Percentiles rank a stretch among this genome's conserved stretches.
Evolutionary conservation across 768 basidiomycete genomes (phyloP).

Genomic region (Ramaria sp.): DNA sequence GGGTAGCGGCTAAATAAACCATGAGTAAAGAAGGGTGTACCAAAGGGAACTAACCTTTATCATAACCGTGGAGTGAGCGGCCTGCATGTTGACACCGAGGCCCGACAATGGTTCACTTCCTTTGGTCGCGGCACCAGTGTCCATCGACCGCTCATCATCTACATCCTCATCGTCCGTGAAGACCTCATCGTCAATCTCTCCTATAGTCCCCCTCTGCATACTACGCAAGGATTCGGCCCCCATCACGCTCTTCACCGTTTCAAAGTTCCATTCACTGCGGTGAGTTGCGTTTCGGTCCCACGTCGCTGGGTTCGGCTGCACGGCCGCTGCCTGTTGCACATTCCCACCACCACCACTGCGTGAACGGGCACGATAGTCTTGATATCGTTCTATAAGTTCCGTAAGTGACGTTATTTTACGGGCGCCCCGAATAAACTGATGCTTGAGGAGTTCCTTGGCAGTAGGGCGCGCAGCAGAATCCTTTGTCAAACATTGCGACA

Average conservation of each 20-base stretch:
- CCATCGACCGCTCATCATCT: conserved; percentile 36
- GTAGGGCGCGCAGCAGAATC: conserved; percentile 80
- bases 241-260: conserved; percentile 56
- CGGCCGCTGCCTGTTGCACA: conserved; percentile 14
- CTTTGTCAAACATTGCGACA: conserved; percentile 83
- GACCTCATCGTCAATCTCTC: conserved; percentile 35
- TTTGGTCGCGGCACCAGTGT: conserved; percentile 49
- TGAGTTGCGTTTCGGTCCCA: conserved; percentile 73
- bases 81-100: conserved; percentile 41
- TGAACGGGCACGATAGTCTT: conserved; percentile 59
- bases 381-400: conserved; percentile 81
- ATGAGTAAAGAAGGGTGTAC: conserved; percentile 13
- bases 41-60: conserved; percentile 26
- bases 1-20: conserved; percentile 25
- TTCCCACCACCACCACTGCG: conserved; percentile 35
- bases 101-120: conserved; percentile 41
- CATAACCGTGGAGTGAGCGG: conserved; percentile 61
- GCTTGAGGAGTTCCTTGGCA: conserved; percentile 86
- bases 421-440: conserved; percentile 83
- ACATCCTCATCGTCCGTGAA: conserved; percentile 32
- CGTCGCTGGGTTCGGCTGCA: conserved; percentile 20
- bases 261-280: conserved; percentile 94
- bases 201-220: conserved; percentile 52
- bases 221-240: conserved; percentile 68
- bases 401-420: conserved; percentile 74